These are phyloP conservation scores for Colletotrichum cereale DNA, from an alignment of 2,329 filamentous ascomycete genomes.

Conservation along the genomic window DNA sequence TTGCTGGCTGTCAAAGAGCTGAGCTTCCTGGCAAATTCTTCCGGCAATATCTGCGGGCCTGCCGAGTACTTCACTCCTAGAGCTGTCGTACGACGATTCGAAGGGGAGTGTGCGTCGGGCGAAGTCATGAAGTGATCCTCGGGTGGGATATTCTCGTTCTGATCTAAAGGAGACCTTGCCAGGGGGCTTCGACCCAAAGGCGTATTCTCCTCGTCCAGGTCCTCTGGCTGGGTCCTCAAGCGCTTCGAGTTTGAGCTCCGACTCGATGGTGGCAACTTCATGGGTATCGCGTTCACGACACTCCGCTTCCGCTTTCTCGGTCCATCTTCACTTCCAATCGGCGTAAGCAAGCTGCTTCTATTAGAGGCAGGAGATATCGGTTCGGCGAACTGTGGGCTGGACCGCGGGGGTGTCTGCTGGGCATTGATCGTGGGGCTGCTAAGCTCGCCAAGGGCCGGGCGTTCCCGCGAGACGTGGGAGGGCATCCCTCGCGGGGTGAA, in stretches of 20 bases:
- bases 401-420: slow-evolving; percentile 36
- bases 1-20: slow-evolving; percentile 37
- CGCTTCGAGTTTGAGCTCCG: slow-evolving; percentile 26
- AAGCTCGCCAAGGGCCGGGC: slow-evolving; percentile 56
- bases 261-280: slow-evolving; percentile 32
- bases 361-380: slow-evolving; percentile 30
- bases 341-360: slow-evolving; percentile 21
- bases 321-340: slow-evolving; percentile 32
- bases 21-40: slow-evolving; percentile 36
- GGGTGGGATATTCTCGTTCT: slow-evolving; percentile 5
- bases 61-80: slow-evolving; percentile 6
- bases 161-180: slow-evolving; percentile 5
- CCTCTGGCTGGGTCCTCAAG: slow-evolving; percentile 19
- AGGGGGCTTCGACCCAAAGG: slow-evolving; percentile 28
- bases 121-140: slow-evolving; percentile 26
- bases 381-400: slow-evolving; percentile 11
- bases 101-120: slow-evolving; percentile 26
- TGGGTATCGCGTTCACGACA: slow-evolving; percentile 31
- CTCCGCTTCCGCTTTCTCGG: slow-evolving; percentile 41
- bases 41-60: slow-evolving; percentile 24
- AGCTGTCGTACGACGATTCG: slow-evolving; percentile 3
- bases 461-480: slow-evolving; percentile 52
- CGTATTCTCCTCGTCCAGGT: slow-evolving; percentile 24
- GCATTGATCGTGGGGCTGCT: slow-evolving; percentile 54
- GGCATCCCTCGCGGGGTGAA: slow-evolving; percentile 63